Evolutionary conservation across 169 alveolate genomes (phyloP).

Genomic region (Plasmodium gaboni): DNA sequence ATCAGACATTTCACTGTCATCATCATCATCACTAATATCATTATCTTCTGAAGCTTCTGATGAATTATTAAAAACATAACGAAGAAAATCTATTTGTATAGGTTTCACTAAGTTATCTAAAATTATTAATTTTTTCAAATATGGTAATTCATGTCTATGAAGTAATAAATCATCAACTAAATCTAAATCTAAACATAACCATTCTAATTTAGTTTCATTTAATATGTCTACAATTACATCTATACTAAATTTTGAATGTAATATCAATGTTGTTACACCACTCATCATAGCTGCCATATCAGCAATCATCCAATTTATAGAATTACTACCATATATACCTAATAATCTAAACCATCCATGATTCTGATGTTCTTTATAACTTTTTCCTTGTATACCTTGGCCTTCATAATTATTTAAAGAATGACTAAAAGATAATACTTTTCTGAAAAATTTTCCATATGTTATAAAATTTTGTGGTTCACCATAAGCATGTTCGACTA

Average conservation of each 20-base stretch:
- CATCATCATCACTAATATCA: neutral
- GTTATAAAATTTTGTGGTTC: conserved; percentile 12
- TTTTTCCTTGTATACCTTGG: conserved; percentile 29
- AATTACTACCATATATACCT: conserved; percentile 71
- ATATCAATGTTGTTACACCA: conserved; percentile 25
- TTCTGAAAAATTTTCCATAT: neutral
- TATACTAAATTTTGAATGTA: conserved; percentile 58
- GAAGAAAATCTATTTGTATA: neutral
- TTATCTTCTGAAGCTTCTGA: neutral
- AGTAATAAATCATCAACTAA: conserved; percentile 7
- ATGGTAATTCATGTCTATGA: conserved; percentile 14
- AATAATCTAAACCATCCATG: conserved; percentile 22
- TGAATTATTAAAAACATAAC: too few relatives aligned
- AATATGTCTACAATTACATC: conserved; percentile 44
- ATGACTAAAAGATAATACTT: neutral
- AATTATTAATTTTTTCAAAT: conserved; percentile 34
- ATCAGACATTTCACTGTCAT: neutral
- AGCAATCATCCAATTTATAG: conserved; percentile 42
- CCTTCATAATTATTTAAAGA: conserved; percentile 26
- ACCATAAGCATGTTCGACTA: conserved; percentile 20
- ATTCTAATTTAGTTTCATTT: conserved; percentile 38
- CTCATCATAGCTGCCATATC: conserved; percentile 39
- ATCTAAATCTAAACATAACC: conserved; percentile 51
- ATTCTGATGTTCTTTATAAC: conserved; percentile 31
- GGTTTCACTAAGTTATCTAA: conserved; percentile 9